Percentiles rank a stretch among this genome's conserved stretches.
These are phyloP conservation scores for Penicillium parvum DNA, from an alignment of 495 filamentous ascomycete species.

Conservation along the genomic window DNA sequence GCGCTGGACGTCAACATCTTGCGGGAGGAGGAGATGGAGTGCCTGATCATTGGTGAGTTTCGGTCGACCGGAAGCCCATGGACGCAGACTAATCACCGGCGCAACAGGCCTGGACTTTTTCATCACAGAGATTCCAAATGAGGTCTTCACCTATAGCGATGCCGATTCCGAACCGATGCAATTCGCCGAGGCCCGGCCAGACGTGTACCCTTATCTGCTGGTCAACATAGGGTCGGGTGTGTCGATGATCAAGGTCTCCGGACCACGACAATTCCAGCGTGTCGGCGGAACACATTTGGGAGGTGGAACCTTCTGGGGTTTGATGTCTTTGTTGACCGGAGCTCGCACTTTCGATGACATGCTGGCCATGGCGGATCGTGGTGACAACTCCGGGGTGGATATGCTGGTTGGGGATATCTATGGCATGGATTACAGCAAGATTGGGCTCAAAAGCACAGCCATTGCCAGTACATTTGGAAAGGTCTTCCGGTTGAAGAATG, in stretches of 20 bases:
- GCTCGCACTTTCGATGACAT: conserved; percentile 92
- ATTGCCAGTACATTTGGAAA: conserved; percentile 97
- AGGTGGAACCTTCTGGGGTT: conserved; percentile 92
- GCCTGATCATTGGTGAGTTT: conserved; percentile 77
- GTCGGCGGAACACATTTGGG: conserved; percentile 94
- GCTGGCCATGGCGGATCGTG: conserved; percentile 87
- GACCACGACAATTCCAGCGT: conserved; percentile 75
- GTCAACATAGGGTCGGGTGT: conserved; percentile 99
- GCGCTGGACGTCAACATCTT: conserved; percentile 79
- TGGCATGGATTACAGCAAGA: conserved; percentile 90
- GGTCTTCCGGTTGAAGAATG: conserved; percentile 80
- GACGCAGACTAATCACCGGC: neutral
- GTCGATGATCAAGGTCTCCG: conserved; percentile 96
- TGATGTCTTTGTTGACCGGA: conserved; percentile 84
- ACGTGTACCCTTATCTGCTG: conserved; percentile 93
- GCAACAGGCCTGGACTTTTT: conserved; percentile 87
- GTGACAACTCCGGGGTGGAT: conserved; percentile 89
- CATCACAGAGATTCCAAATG: conserved; percentile 91
- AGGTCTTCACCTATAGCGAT: conserved; percentile 96
- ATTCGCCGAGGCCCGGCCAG: conserved; percentile 64
- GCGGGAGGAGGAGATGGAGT: conserved; percentile 98
- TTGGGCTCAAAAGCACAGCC: conserved; percentile 86
- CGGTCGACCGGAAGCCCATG: neutral
- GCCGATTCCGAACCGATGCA: conserved; percentile 79
- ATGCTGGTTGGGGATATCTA: conserved; percentile 99